Evolutionary conservation across 305 asterid species (phyloP).

Genomic region (Fraxinus albicans): DNA sequence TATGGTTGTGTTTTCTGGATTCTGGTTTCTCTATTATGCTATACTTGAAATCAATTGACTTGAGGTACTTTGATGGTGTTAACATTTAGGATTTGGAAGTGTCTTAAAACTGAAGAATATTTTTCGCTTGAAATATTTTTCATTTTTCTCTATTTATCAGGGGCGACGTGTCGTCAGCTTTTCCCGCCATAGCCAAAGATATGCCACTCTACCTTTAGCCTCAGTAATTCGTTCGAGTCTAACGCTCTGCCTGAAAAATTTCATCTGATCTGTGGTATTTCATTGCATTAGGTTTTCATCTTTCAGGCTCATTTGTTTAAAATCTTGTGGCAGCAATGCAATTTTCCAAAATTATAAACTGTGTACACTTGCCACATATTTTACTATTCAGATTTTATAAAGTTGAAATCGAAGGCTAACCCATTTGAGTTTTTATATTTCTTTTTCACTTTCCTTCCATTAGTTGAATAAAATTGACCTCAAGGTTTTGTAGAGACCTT

Average conservation of each 20-base stretch:
- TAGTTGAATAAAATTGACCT: neutral
- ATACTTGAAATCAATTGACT: constrained; percentile 1
- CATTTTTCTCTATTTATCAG: neutral
- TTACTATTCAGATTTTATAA: neutral
- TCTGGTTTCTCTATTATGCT: neutral
- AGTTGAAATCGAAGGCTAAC: neutral
- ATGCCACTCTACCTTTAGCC: neutral
- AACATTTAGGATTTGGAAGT: constrained; percentile 19
- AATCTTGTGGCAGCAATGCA: neutral
- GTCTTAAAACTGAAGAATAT: constrained; percentile 6
- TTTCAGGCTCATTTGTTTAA: neutral
- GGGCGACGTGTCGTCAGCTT: neutral
- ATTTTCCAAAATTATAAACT: neutral
- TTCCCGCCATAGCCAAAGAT: neutral
- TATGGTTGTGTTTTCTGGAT: neutral
- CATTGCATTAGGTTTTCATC: neutral
- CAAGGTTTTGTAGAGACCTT: neutral
- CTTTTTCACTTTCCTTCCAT: neutral
- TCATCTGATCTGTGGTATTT: neutral
- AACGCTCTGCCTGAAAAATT: neutral
- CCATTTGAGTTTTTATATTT: neutral
- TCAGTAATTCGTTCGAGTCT: neutral
- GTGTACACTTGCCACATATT: neutral
- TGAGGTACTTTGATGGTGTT: constrained; percentile 12
- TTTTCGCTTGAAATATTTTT: neutral